phyloP scores from a whole-genome alignment of 192 early-diverging fungal genomes.

The Podila minutissima region DNA sequence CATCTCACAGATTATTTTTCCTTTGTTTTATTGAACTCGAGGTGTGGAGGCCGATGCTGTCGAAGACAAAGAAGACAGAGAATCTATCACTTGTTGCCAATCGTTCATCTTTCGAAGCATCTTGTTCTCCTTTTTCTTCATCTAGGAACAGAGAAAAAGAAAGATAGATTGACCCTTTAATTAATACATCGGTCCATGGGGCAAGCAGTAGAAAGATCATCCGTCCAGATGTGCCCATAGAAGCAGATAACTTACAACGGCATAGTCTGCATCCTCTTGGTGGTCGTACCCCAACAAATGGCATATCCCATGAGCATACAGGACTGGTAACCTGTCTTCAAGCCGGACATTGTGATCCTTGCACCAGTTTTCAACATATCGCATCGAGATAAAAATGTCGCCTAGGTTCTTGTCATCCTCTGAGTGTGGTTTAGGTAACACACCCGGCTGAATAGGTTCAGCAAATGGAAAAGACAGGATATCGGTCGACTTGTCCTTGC shows the following conservation, averaged over 20 bases:
- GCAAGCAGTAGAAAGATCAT: too few relatives aligned
- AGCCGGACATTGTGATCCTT: slow-evolving; percentile 52
- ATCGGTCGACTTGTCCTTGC: slow-evolving; percentile 64
- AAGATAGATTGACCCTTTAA: not conserved
- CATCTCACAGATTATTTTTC: too few relatives aligned
- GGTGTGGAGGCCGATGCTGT: too few relatives aligned
- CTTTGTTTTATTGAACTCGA: too few relatives aligned
- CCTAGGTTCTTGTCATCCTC: slow-evolving; percentile 67
- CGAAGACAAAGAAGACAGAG: too few relatives aligned
- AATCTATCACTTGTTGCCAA: slow-evolving; percentile 6
- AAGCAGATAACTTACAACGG: slow-evolving; percentile 18
- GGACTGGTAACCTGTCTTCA: slow-evolving; percentile 58
- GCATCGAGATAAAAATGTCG: slow-evolving; percentile 69
- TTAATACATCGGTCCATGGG: not conserved
- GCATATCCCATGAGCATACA: slow-evolving; percentile 72
- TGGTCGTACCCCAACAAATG: slow-evolving; percentile 78
- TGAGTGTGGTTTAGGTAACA: slow-evolving; percentile 44
- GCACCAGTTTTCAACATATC: slow-evolving; percentile 65
- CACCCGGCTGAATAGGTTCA: slow-evolving; percentile 49
- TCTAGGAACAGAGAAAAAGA: slow-evolving; percentile 10
- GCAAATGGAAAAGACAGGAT: slow-evolving; percentile 76
- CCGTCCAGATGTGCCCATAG: not conserved
- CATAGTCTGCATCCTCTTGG: slow-evolving; percentile 58
- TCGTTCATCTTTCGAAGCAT: slow-evolving; percentile 26
- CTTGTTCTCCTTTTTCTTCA: slow-evolving; percentile 29